Conservation (phyloP, 2,329 filamentous ascomycete genomes). For the Lizonia empirigonia region DNA sequence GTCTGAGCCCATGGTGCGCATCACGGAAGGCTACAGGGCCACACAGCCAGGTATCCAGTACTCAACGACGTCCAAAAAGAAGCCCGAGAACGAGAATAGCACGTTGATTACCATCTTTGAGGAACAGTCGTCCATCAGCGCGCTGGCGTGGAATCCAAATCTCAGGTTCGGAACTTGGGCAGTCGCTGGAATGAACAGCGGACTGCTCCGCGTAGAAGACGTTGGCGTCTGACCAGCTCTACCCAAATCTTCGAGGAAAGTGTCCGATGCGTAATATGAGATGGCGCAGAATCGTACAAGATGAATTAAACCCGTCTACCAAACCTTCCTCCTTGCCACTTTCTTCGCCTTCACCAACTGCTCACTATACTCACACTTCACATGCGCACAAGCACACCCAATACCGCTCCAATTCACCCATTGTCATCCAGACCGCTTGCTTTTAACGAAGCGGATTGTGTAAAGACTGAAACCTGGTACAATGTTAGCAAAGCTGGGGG, state of each 20-base stretch:
- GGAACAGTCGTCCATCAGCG: conserved; percentile 51
- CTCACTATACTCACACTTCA: background rate
- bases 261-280: too few relatives aligned
- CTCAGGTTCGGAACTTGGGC: conserved; percentile 57
- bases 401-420: background rate
- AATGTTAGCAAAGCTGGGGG: too few relatives aligned
- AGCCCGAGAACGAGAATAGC: conserved; percentile 31
- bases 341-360: background rate
- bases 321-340: background rate
- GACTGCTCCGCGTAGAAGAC: conserved; percentile 58
- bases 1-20: conserved; percentile 39
- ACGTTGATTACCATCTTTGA: conserved; percentile 53
- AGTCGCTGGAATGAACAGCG: conserved; percentile 56
- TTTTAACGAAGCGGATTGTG: too few relatives aligned
- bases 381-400: background rate
- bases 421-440: too few relatives aligned
- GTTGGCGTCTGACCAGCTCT: conserved; percentile 35
- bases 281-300: too few relatives aligned
- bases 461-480: too few relatives aligned
- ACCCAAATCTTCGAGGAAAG: too few relatives aligned
- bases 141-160: conserved; percentile 60
- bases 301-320: too few relatives aligned
- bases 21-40: conserved; percentile 52
- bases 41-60: conserved; percentile 34
- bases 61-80: conserved; percentile 26